Base-by-base conservation (phyloP, 768 basidiomycete species). In the Suillus occidentalis region DNA sequence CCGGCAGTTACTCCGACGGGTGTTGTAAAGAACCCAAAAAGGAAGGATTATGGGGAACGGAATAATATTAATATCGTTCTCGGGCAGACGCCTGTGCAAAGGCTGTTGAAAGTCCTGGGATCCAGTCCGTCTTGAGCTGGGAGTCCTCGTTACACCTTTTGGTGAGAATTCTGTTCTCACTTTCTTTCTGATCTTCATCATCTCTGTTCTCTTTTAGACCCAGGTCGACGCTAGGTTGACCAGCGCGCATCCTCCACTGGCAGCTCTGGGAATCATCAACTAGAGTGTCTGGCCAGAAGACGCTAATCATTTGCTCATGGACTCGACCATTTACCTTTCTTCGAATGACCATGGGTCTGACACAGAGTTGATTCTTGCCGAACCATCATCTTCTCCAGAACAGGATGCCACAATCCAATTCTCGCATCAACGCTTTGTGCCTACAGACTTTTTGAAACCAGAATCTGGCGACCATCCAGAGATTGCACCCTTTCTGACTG, bases 401-500 rank as follows among this genome's bases (percentile, higher is more conserved):
- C 57, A 58, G 39, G 37, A 58, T 40, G 57, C 18, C 25, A 58
- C 57, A 39, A 58, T 58, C 14, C 62, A 37, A 37, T 56, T 59
- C 50, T 62, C 57, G 8, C 50, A 53, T 36, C 39, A 62, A 43
- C 59, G 43, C 12, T 43, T 62, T 36, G 59, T 63, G 20, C 42
- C 22, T 34, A 1, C 60, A 25, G 13, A 63, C 60, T 31, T 43
- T n/a, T 3, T 63, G 6, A 28, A 57, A 0, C 49, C 57, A 3
- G 36, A 52, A 25, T 59, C 58, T 12, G 59, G 13, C 10, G 63
- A 49, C 63, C 20, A 60, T 25, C 53, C 63, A 28, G 49, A 43
- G 39, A 42, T 66, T 22, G 61, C 60, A 45, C 65, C 65, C 62
- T 62, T 70, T 22, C 69, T 58, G 10, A 28, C 9, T 28, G 57